Conservation (phyloP, 202 grass and related monocot genomes). For the Setaria viridis region DNA sequence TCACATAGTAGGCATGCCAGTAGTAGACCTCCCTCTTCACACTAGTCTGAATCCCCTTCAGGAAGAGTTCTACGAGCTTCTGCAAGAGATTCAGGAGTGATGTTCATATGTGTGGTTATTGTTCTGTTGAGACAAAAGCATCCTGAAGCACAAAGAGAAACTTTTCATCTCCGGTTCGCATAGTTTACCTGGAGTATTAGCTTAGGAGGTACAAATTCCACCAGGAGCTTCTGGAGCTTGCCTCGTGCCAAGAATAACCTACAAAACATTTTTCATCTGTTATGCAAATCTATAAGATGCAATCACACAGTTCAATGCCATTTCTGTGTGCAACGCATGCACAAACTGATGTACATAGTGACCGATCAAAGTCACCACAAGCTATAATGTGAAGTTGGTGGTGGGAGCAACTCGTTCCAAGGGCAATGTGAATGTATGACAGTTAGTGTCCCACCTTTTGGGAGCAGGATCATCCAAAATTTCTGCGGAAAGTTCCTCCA, state of each 20-base stretch:
- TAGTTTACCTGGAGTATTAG: constrained; percentile 71
- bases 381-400: neutral
- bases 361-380: neutral
- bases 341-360: neutral
- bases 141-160: constrained; percentile 12
- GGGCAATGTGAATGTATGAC: neutral
- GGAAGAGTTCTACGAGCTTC: constrained; percentile 73
- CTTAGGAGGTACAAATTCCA: constrained; percentile 74
- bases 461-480: constrained; percentile 67
- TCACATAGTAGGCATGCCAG: constrained; percentile 83
- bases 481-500: constrained; percentile 66
- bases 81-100: constrained; percentile 47
- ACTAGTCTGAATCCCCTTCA: constrained; percentile 59
- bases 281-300: constrained; percentile 18
- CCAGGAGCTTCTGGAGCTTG: constrained; percentile 76
- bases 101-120: neutral
- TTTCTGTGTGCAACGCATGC: neutral
- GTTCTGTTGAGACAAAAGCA: neutral
- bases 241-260: constrained; percentile 67
- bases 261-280: constrained; percentile 1
- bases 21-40: constrained; percentile 71
- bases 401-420: neutral
- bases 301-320: constrained; percentile 24
- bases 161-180: neutral
- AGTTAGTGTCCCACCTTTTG: constrained; percentile 46